A percentile compares a stretch with the other conserved stretches of the same genome.
These are phyloP conservation scores for Boletus tylopilopsis DNA, from an alignment of 768 basidiomycete genomes.

Conservation along the genomic window DNA sequence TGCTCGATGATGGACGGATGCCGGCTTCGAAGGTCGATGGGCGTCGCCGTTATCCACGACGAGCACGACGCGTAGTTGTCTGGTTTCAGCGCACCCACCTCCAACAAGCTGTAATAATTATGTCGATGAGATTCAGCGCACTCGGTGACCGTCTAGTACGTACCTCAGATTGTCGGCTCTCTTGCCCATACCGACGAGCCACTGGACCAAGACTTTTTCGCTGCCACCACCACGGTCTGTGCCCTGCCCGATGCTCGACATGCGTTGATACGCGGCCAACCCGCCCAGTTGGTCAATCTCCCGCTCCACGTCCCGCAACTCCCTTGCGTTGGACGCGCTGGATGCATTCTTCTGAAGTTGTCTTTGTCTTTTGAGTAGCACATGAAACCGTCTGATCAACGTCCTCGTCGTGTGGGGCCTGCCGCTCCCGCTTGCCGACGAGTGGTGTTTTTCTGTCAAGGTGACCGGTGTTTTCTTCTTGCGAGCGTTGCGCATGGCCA, in stretches of 20 bases:
- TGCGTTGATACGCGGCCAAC: conserved; percentile 73
- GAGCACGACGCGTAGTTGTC: conserved; percentile 70
- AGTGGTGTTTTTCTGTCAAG: conserved; percentile 4
- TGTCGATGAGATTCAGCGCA: not conserved
- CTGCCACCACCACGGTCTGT: conserved; percentile 84
- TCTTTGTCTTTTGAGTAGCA: conserved; percentile 66
- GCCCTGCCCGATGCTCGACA: conserved; percentile 80
- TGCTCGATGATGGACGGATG: conserved; percentile 83
- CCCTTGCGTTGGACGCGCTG: conserved; percentile 18
- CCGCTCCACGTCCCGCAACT: conserved; percentile 50
- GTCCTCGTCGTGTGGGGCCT: conserved; percentile 62
- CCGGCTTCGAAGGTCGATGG: conserved; percentile 82
- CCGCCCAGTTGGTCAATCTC: conserved; percentile 75
- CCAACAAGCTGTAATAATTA: conserved; percentile 60
- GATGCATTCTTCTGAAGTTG: conserved; percentile 41
- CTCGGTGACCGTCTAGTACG: conserved; percentile 4
- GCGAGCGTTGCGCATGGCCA: conserved; percentile 40
- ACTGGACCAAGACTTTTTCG: conserved; percentile 72
- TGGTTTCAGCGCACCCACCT: conserved; percentile 84
- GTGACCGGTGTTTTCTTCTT: conserved; percentile 49
- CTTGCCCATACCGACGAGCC: conserved; percentile 58
- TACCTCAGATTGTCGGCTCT: conserved; percentile 34
- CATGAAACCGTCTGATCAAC: conserved; percentile 78
- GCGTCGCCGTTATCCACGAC: conserved; percentile 68
- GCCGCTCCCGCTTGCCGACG: conserved; percentile 32